Conservation (phyloP, 768 basidiomycete genomes). For the Chalciporus chontae region DNA sequence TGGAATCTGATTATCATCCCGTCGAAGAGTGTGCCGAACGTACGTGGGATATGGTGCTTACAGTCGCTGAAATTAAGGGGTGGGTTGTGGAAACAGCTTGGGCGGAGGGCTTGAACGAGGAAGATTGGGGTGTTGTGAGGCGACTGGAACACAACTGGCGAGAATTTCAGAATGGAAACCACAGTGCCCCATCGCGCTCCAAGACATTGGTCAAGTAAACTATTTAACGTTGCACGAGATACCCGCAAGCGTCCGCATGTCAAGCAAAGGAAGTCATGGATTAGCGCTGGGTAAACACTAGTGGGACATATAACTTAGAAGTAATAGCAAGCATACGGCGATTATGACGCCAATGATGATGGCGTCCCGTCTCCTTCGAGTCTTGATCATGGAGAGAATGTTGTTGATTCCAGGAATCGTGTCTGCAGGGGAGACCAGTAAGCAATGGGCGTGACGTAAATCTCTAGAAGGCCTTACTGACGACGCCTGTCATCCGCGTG, state of each 20-base stretch:
- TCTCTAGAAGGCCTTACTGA: slow-evolving; percentile 50
- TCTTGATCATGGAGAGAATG: slow-evolving; percentile 87
- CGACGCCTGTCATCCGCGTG: slow-evolving; percentile 75
- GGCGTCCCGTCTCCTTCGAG: slow-evolving; percentile 83
- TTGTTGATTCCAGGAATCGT: slow-evolving; percentile 95
- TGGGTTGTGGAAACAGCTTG: slow-evolving; percentile 72
- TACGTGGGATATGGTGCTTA: slow-evolving; percentile 76
- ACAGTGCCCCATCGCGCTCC: slow-evolving; percentile 17
- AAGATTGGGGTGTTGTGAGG: slow-evolving; percentile 60
- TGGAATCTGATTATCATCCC: slow-evolving; percentile 82
- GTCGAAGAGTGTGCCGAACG: slow-evolving; percentile 52
- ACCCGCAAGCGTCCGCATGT: background rate
- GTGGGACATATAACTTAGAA: slow-evolving; percentile 47
- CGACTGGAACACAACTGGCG: slow-evolving; percentile 72
- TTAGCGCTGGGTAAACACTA: slow-evolving; percentile 16
- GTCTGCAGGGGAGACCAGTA: slow-evolving; percentile 38
- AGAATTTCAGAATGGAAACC: slow-evolving; percentile 50
- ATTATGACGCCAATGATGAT: slow-evolving; percentile 87
- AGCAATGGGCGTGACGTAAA: background rate
- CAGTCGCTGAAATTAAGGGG: slow-evolving; percentile 69
- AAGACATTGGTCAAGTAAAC: background rate
- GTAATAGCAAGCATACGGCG: slow-evolving; percentile 70
- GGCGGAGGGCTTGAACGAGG: slow-evolving; percentile 33
- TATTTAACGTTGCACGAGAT: background rate
- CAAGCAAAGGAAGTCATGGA: background rate